Percentiles rank a stretch among this genome's conserved stretches.
Conservation (phyloP, 352 stramenopile species). For the Phytophthora citricola region DNA sequence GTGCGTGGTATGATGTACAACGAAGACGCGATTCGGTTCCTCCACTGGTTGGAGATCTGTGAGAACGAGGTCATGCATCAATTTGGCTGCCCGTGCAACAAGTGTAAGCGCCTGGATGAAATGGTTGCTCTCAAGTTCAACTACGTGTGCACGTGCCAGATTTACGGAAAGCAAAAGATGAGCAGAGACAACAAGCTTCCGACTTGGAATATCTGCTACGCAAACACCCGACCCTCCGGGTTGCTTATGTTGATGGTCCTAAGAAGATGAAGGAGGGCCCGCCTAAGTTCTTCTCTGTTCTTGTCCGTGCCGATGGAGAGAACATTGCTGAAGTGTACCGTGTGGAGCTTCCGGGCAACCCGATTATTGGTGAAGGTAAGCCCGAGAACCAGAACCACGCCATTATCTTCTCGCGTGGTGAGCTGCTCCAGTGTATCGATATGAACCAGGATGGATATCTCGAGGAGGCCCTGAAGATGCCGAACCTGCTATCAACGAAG, state of each 20-base stretch:
- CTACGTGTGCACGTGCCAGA: slow-evolving; percentile 90
- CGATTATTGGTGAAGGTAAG: slow-evolving; percentile 90
- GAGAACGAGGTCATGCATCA: slow-evolving; percentile 91
- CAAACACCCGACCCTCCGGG: slow-evolving; percentile 79
- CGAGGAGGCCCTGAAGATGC: slow-evolving; percentile 88
- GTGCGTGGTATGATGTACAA: slow-evolving; percentile 92
- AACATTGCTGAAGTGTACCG: slow-evolving; percentile 86
- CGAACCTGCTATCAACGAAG: slow-evolving; percentile 87
- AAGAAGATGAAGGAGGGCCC: slow-evolving; percentile 90
- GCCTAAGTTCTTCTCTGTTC: slow-evolving; percentile 85
- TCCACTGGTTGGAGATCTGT: slow-evolving; percentile 90
- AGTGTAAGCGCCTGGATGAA: slow-evolving; percentile 81
- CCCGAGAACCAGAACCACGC: slow-evolving; percentile 91
- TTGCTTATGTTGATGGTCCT: slow-evolving; percentile 86
- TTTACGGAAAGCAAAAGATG: slow-evolving; percentile 88
- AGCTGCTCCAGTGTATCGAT: slow-evolving; percentile 91
- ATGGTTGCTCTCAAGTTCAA: slow-evolving; percentile 92
- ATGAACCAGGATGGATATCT: slow-evolving; percentile 92
- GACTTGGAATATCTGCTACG: slow-evolving; percentile 82
- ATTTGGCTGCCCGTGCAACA: slow-evolving; percentile 79
- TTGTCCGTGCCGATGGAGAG: slow-evolving; percentile 75
- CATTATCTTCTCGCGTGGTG: slow-evolving; percentile 87
- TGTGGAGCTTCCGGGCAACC: slow-evolving; percentile 83
- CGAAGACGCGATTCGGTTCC: slow-evolving; percentile 84
- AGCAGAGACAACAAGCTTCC: slow-evolving; percentile 80